phyloP scores from a whole-genome alignment of 371 early-diverging fungal species.

The Dipsacomyces acuminosporus region DNA sequence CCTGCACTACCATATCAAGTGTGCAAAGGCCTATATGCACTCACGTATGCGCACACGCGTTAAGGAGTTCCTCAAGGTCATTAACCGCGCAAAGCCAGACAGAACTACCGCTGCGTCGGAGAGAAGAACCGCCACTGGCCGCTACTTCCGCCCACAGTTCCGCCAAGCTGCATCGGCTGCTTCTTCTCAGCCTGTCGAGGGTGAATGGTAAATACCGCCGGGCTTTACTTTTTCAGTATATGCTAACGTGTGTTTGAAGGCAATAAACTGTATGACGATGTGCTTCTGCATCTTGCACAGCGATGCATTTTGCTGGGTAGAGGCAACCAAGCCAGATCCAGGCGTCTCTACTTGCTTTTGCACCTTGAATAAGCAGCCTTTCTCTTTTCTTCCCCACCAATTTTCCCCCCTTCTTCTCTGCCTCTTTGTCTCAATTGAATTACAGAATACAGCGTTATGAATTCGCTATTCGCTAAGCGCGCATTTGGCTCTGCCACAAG shows the following conservation, averaged over 20 bases:
- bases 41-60: slow-evolving; percentile 96
- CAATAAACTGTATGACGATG: too few species aligned
- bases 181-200: slow-evolving; percentile 29
- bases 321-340: too few species aligned
- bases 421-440: too few species aligned
- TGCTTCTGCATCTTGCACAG: too few species aligned
- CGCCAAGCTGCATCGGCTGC: slow-evolving; percentile 21
- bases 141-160: slow-evolving; percentile 47
- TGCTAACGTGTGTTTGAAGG: not conserved
- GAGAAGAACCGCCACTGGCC: slow-evolving; percentile 73
- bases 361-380: too few species aligned
- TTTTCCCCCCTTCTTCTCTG: too few species aligned
- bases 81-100: slow-evolving; percentile 97
- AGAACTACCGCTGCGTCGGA: slow-evolving; percentile 58
- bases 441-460: not conserved
- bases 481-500: too few species aligned
- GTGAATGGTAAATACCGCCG: slow-evolving; percentile 28
- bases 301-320: too few species aligned
- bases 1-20: slow-evolving; percentile 98
- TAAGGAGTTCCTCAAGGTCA: slow-evolving; percentile 91
- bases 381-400: too few species aligned
- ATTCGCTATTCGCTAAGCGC: not conserved
- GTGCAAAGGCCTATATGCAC: slow-evolving; percentile 98
- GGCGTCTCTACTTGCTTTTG: too few species aligned
- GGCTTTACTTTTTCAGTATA: not conserved